Conservation (phyloP, 2,329 filamentous ascomycete species). For the Alternaria hordeiaustralica region DNA sequence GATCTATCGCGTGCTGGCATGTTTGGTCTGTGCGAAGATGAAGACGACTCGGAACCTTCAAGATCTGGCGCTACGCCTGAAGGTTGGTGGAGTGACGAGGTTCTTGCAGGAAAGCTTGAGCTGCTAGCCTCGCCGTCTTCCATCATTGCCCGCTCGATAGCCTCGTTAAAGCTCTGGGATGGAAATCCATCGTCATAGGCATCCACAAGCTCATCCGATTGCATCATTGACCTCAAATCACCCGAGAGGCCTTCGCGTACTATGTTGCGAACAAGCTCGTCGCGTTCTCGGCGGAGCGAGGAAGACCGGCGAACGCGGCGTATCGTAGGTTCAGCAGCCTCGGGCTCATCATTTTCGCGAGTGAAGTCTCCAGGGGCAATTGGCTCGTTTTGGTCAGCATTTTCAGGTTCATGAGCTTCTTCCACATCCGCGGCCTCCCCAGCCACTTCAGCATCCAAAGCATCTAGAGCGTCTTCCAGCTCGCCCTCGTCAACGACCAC, state of each 20-base stretch:
- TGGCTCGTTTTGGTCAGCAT: not conserved
- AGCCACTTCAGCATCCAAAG: constrained; percentile 4
- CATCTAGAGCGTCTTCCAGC: constrained; percentile 9
- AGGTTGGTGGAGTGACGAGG: constrained; percentile 20
- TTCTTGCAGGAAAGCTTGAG: constrained; percentile 13
- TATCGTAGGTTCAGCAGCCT: constrained; percentile 11
- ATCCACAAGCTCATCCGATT: constrained; percentile 17
- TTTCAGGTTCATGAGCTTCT: not conserved
- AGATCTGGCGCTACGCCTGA: constrained; percentile 1
- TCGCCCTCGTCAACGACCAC: constrained; percentile 15
- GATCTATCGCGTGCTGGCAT: constrained; percentile 56
- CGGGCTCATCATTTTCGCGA: not conserved
- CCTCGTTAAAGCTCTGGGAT: constrained; percentile 8
- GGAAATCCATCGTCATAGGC: constrained; percentile 4
- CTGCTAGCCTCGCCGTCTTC: constrained; percentile 8
- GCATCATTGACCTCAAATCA: constrained; percentile 21
- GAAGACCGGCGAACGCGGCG: constrained; percentile 23
- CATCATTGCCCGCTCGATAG: constrained; percentile 12
- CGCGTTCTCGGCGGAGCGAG: constrained; percentile 20
- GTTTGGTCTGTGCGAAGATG: constrained; percentile 47
- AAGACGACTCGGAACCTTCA: constrained; percentile 14
- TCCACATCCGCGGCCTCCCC: not conserved
- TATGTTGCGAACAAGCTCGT: constrained; percentile 21
- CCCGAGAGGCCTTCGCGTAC: constrained; percentile 29
- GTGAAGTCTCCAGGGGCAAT: not conserved